A percentile compares a stretch with the other conserved stretches of the same genome.
These are phyloP conservation scores for Phanerodontia chrysosporium DNA, from an alignment of 768 basidiomycete genomes.

Conservation along the genomic window DNA sequence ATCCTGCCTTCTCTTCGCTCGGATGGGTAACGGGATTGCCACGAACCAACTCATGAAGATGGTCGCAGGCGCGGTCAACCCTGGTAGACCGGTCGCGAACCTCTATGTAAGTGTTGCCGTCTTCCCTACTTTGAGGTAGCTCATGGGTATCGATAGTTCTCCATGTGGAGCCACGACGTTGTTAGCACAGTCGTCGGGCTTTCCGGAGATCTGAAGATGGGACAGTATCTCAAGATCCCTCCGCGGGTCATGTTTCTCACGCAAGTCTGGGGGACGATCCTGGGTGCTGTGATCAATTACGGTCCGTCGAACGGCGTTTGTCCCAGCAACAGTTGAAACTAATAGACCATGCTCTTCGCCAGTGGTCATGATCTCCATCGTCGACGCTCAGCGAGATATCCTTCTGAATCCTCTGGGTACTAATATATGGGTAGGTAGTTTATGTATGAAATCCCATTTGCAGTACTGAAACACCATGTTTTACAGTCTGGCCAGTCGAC, in stretches of 20 bases:
- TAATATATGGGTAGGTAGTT: conserved; percentile 44
- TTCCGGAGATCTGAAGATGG: conserved; percentile 56
- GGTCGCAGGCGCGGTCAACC: conserved; percentile 56
- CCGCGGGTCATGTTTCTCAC: conserved; percentile 62
- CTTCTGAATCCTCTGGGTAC: conserved; percentile 49
- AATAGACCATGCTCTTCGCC: too few species aligned
- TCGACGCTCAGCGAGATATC: conserved; percentile 49
- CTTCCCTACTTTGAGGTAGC: neutral
- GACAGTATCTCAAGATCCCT: conserved; percentile 58
- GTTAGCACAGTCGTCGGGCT: conserved; percentile 49
- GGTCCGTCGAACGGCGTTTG: conserved; percentile 26
- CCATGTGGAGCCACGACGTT: conserved; percentile 66
- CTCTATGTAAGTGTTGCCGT: conserved; percentile 49
- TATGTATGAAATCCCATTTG: neutral
- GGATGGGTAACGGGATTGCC: conserved; percentile 56
- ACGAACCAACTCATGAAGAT: conserved; percentile 65
- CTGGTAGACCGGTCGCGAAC: conserved; percentile 64
- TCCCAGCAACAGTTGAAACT: too few species aligned
- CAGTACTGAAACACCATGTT: conserved; percentile 14
- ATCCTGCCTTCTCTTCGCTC: conserved; percentile 50
- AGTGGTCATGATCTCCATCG: conserved; percentile 53
- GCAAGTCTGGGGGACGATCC: conserved; percentile 60
- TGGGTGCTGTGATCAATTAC: conserved; percentile 41
- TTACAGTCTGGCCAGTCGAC: conserved; percentile 36
- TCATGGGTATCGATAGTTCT: conserved; percentile 37